Conservation (phyloP, 1,284 basidiomycete genomes). For the Trametes pubescens region DNA sequence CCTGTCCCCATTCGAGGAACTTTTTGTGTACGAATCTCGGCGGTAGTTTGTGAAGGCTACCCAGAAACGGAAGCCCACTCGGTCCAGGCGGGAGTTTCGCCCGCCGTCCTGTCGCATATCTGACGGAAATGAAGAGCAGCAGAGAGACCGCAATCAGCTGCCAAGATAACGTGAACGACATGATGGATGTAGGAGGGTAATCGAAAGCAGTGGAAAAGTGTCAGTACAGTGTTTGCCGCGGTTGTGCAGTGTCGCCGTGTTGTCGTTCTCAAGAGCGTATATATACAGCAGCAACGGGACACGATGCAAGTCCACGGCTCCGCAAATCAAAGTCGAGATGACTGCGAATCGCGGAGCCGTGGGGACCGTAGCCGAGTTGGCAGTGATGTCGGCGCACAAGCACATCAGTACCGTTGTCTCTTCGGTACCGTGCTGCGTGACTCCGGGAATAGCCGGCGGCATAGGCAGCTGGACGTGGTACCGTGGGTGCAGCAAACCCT, state of each 20-base stretch:
- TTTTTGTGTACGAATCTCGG: slow-evolving; percentile 14
- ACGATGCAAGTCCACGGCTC: not conserved
- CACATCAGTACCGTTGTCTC: not conserved
- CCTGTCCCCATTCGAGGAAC: slow-evolving; percentile 24
- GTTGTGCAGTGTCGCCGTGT: not conserved
- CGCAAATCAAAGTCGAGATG: not conserved
- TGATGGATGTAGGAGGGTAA: not conserved
- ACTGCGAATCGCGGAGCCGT: not conserved
- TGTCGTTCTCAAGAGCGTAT: not conserved
- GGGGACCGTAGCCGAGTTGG: not conserved
- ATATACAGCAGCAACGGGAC: not conserved
- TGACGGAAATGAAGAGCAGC: slow-evolving; percentile 6
- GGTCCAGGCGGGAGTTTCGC: slow-evolving; percentile 32
- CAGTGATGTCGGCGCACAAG: not conserved
- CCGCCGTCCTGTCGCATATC: slow-evolving; percentile 9
- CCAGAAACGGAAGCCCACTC: slow-evolving; percentile 24
- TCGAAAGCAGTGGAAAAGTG: not conserved
- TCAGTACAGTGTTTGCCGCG: not conserved
- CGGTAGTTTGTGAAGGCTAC: slow-evolving; percentile 24
- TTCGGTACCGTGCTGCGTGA: not conserved
- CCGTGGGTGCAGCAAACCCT: too few species aligned
- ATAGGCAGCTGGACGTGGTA: not conserved
- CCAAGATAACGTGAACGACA: not conserved
- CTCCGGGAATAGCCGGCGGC: not conserved
- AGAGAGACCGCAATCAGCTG: slow-evolving; percentile 5